Evolutionary conservation across 1,284 basidiomycete genomes (phyloP).

Genomic region (Microbotryum intermedium): DNA sequence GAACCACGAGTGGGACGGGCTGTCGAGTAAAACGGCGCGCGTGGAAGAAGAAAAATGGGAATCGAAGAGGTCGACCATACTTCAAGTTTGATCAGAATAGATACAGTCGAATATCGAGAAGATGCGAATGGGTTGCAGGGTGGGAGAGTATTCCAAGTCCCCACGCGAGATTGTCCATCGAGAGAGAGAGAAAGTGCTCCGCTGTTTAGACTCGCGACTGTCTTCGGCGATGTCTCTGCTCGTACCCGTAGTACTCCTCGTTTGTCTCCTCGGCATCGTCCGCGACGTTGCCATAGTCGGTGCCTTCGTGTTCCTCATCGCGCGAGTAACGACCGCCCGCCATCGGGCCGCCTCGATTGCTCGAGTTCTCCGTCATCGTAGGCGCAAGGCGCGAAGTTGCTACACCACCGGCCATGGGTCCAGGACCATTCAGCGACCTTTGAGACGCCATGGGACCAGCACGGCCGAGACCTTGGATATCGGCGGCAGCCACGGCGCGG

Average conservation of each 20-base stretch:
- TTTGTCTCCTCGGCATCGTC: neutral
- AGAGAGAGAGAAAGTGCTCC: too few species aligned
- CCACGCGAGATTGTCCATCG: too few species aligned
- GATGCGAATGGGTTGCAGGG: too few species aligned
- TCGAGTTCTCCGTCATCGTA: neutral
- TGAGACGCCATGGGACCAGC: neutral
- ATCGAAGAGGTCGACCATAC: too few species aligned
- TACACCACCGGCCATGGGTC: neutral
- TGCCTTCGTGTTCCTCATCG: neutral
- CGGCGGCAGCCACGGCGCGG: neutral
- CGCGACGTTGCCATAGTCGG: neutral
- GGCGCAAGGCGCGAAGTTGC: neutral
- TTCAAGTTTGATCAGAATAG: too few species aligned
- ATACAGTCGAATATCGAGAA: too few species aligned
- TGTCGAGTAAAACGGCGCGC: too few species aligned
- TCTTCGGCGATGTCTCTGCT: neutral
- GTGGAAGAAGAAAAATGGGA: too few species aligned
- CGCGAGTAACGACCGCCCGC: neutral
- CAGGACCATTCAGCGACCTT: neutral
- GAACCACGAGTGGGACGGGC: too few species aligned
- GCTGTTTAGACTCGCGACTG: too few species aligned
- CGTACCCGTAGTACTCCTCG: constrained; percentile 7
- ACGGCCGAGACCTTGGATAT: neutral
- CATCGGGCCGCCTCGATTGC: neutral
- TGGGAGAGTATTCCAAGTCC: too few species aligned